These are phyloP conservation scores for Aspergillus fumigatiaffinis DNA, from an alignment of 2,329 filamentous ascomycete species.

Conservation along the genomic window DNA sequence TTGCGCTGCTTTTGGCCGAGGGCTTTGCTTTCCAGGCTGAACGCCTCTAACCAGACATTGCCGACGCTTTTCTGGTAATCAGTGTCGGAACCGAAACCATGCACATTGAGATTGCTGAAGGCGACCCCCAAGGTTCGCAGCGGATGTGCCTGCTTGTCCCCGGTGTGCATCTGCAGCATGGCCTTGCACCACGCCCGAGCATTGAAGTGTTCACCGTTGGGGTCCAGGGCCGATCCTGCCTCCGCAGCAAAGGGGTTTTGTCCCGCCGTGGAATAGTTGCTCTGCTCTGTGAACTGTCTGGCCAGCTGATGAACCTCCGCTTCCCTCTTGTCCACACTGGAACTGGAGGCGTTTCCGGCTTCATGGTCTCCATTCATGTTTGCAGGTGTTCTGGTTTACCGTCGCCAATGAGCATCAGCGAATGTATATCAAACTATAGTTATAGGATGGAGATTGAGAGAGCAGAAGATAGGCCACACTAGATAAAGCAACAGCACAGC, in stretches of 20 bases:
- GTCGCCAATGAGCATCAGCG: too few species aligned
- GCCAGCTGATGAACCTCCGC: too few species aligned
- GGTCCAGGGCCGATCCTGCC: conserved; percentile 30
- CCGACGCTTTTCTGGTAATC: conserved; percentile 65
- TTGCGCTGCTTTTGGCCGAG: conserved; percentile 9
- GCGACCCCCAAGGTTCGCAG: conserved; percentile 53
- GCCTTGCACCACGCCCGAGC: conserved; percentile 37
- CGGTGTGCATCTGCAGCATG: conserved; percentile 33
- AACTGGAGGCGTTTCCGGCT: too few species aligned
- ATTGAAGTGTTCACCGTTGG: conserved; percentile 34
- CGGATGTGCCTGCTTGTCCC: conserved; percentile 24
- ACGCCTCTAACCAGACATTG: conserved; percentile 49
- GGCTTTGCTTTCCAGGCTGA: background rate
- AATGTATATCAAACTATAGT: too few species aligned
- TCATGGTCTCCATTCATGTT: too few species aligned
- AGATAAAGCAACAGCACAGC: too few species aligned
- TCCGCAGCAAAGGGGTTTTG: conserved; percentile 3
- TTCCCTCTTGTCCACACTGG: background rate
- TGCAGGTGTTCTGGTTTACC: too few species aligned
- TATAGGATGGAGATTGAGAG: too few species aligned
- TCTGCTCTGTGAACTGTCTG: conserved; percentile 1
- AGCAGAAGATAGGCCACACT: too few species aligned
- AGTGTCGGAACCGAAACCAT: conserved; percentile 61
- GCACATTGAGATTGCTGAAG: conserved; percentile 62
- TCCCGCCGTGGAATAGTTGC: background rate